Evolutionary conservation across 2,329 filamentous ascomycete genomes (phyloP).

Genomic region (Ophiostoma himal-ulmi): DNA sequence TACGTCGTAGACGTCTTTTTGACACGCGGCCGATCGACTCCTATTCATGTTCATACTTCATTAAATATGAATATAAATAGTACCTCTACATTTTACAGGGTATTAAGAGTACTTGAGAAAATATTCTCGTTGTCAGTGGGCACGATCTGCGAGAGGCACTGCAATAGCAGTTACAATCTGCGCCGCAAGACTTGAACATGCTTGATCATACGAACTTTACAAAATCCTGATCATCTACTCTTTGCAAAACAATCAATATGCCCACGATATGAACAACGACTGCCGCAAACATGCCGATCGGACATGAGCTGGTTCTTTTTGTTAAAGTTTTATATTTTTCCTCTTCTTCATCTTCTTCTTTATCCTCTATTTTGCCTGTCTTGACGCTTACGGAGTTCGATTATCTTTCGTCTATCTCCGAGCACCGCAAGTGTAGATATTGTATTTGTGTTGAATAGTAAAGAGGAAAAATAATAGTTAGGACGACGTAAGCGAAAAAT

Average conservation of each 20-base stretch:
- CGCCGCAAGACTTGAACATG: background rate
- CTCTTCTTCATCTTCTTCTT: background rate
- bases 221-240: background rate
- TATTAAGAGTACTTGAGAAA: too few species aligned
- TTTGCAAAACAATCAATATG: background rate
- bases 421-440: background rate
- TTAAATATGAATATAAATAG: too few species aligned
- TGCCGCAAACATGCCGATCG: background rate
- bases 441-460: background rate
- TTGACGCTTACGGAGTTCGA: too few species aligned
- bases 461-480: background rate
- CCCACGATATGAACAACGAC: background rate
- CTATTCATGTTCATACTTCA: background rate
- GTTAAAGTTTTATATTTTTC: too few species aligned
- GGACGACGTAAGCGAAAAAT: background rate
- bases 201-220: background rate
- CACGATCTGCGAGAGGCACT: too few species aligned
- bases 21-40: slow-evolving; percentile 1
- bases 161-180: background rate
- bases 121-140: too few species aligned
- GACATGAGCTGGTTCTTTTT: background rate
- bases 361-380: background rate
- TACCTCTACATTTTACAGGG: too few species aligned
- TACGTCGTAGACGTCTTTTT: background rate
- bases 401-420: background rate